phyloP scores from a whole-genome alignment of 371 early-diverging fungal species.

The Syncephalastrum monosporum region DNA sequence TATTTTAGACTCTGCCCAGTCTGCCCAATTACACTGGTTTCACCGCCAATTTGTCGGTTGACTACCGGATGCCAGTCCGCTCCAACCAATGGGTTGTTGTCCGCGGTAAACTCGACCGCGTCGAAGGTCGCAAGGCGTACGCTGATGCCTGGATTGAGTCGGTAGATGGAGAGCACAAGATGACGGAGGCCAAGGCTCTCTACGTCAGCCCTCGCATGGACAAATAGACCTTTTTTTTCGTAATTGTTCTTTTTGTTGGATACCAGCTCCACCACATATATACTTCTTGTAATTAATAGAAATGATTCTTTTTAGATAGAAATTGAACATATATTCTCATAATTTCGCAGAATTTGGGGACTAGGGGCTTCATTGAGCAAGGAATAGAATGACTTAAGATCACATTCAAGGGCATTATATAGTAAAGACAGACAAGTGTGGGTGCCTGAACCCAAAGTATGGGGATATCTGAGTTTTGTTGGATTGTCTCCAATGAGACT shows the following conservation, averaged over 20 bases:
- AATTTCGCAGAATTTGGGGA: too few relatives aligned
- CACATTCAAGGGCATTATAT: background rate
- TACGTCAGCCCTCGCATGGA: conserved; percentile 59
- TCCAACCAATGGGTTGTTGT: conserved; percentile 70
- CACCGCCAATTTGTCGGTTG: conserved; percentile 74
- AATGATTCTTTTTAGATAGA: too few relatives aligned
- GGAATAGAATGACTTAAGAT: too few relatives aligned
- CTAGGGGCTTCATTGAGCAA: too few relatives aligned
- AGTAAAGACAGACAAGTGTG: background rate
- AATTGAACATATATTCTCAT: too few relatives aligned
- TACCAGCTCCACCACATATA: too few relatives aligned
- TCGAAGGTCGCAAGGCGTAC: conserved; percentile 75
- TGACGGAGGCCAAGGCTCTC: conserved; percentile 68
- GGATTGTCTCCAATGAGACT: too few relatives aligned
- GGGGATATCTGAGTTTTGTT: conserved; percentile 24
- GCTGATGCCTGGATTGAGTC: conserved; percentile 63
- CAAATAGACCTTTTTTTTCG: background rate
- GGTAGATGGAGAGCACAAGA: conserved; percentile 39
- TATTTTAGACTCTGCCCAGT: conserved; percentile 47
- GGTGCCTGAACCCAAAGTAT: conserved; percentile 16
- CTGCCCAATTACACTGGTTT: conserved; percentile 69
- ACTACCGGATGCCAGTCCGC: conserved; percentile 69
- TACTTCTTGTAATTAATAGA: too few relatives aligned
- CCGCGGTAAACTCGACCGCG: conserved; percentile 54
- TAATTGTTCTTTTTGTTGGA: too few relatives aligned